phyloP scores from a whole-genome alignment of 2,329 filamentous ascomycete species.

The Cryphonectria carpinicola region DNA sequence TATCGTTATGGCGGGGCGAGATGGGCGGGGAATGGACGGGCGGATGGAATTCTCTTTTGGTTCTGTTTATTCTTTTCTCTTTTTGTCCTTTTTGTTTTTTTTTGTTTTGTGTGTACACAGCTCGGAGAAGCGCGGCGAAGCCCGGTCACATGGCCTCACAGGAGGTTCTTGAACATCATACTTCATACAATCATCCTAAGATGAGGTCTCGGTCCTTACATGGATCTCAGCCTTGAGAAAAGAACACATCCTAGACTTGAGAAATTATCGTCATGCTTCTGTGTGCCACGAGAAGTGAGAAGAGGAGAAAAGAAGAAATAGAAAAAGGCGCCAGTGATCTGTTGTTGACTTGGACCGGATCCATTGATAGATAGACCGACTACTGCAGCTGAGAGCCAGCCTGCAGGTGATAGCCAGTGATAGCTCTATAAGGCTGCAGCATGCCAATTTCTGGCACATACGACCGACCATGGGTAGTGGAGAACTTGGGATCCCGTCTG shows the following conservation, averaged over 20 bases:
- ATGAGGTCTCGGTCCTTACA: neutral
- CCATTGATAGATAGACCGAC: neutral
- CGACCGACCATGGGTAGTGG: neutral
- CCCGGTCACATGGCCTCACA: neutral
- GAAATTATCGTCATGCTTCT: neutral
- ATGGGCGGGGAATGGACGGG: neutral
- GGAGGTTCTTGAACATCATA: neutral
- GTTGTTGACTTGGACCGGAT: neutral
- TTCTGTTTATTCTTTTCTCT: neutral
- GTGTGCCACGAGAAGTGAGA: neutral
- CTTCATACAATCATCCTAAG: neutral
- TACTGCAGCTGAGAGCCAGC: too few relatives aligned
- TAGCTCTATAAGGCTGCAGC: neutral
- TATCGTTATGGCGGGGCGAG: neutral
- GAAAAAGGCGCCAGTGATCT: too few relatives aligned
- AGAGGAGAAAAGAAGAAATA: neutral
- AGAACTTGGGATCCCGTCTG: neutral
- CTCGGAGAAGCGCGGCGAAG: slow-evolving; percentile 2
- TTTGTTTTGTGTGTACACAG: neutral
- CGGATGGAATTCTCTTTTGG: neutral
- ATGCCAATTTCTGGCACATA: neutral
- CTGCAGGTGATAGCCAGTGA: neutral
- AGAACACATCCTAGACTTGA: neutral
- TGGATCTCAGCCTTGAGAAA: neutral
- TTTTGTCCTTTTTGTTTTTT: neutral